A percentile compares a stretch with the other conserved stretches of the same genome.
phyloP scores from a whole-genome alignment of 164 flowering plant species.

The Annona squamosa region DNA sequence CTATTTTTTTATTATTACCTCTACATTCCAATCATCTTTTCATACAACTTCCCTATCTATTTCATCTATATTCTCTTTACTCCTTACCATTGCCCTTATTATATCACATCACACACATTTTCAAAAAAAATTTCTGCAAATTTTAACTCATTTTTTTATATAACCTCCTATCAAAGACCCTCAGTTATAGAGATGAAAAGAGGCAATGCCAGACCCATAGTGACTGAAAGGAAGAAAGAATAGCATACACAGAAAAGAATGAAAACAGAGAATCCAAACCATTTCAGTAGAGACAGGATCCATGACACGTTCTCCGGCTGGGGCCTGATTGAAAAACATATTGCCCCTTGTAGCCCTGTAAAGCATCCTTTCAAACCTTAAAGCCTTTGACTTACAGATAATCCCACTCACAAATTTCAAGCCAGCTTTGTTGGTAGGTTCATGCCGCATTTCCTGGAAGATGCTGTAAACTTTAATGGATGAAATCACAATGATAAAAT shows the following conservation, averaged over 20 bases:
- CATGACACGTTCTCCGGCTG: conserved; percentile 66
- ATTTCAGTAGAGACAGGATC: conserved; percentile 77
- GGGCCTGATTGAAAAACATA: conserved; percentile 92
- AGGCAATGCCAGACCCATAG: too few species aligned
- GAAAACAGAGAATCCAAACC: conserved; percentile 33
- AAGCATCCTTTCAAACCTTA: conserved; percentile 90
- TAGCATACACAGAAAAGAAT: neutral
- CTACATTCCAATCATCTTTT: too few species aligned
- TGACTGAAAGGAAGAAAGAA: neutral
- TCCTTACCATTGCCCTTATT: too few species aligned
- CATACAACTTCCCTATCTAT: too few species aligned
- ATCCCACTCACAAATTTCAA: conserved; percentile 91
- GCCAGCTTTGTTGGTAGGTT: conserved; percentile 67
- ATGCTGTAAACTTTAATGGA: neutral
- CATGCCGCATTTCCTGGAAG: conserved; percentile 68
- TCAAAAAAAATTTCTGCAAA: too few species aligned
- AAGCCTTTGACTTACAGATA: conserved; percentile 64
- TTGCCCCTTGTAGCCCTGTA: conserved; percentile 99
- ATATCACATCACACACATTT: too few species aligned
- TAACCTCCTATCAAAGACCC: too few species aligned
- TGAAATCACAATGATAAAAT: conserved; percentile 6
- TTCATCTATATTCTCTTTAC: too few species aligned
- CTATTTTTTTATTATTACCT: too few species aligned
- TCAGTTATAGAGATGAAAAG: too few species aligned
- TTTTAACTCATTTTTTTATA: too few species aligned